Evolutionary conservation across 179 eudicot genomes (phyloP), one percentile per base, ranked within the genome.

Genomic region (Corrigiola litoralis): DNA sequence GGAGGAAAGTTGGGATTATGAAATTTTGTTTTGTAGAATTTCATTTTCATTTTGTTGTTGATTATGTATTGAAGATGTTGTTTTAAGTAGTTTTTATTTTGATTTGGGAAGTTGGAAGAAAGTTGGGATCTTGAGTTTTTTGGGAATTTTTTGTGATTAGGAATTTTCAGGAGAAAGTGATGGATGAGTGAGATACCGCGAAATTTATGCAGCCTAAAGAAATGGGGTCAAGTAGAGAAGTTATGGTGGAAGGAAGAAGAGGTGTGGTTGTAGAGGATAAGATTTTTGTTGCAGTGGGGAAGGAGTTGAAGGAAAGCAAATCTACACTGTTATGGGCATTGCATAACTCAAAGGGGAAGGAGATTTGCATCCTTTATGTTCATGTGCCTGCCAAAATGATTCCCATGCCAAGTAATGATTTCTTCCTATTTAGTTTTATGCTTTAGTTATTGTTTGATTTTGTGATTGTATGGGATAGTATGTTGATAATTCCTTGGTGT

Each of bases 271-370:
- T 70, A 2, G 86, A 84, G 29, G 80, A 90, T 18, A 79, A 59
- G 70, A 50, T 90, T 23, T 90, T 65, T 72, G 89, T 90, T 63
- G 90, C 97, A n/a, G 85, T 90, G 17, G 87, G 96, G 46, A 86
- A 74, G 71, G 86, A 83, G 0, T 27, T 80, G 55, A 90, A 77
- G 58, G 83, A 84, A 59, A 75, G 70, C 57, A 82, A 84, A 57
- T 80, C 67, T 18, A 69, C 76, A 64, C 60, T 94, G 58, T 27
- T 14, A 29, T 94, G 99, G 99, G 91, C 95, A 44, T 53, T 94
- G 75, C 85, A 80, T 18, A 82, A 84, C 28, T 83, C 77, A 0
- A 71, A 71, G 52, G 97, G 92, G 67, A 86, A 66, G 81, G 76
- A 61, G 53, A 82, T 90, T 56, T 84, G 90, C 71, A 76, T 94